These are phyloP conservation scores for Suillus fuscotomentosus DNA, from an alignment of 768 basidiomycete species.

Conservation along the genomic window DNA sequence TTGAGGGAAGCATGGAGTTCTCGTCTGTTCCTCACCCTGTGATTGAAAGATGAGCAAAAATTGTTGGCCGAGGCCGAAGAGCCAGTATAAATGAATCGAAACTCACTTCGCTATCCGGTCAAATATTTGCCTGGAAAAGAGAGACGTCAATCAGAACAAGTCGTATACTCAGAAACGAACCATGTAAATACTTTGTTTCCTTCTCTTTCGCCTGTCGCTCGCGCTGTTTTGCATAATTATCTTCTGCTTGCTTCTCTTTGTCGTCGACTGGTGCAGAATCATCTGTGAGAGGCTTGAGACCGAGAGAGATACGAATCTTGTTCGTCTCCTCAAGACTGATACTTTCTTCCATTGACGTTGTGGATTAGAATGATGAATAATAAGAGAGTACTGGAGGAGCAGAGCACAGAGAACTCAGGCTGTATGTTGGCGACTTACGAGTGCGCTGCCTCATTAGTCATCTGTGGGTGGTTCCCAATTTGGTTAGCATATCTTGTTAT, in stretches of 20 bases:
- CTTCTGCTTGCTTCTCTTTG: slow-evolving; percentile 81
- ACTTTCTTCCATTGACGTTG: slow-evolving; percentile 78
- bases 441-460: not conserved
- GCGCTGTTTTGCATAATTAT: slow-evolving; percentile 76
- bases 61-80: not conserved
- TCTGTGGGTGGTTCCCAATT: not conserved
- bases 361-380: slow-evolving; percentile 11
- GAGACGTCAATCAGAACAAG: slow-evolving; percentile 22
- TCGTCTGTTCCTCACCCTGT: slow-evolving; percentile 88
- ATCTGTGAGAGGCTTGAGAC: slow-evolving; percentile 90
- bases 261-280: slow-evolving; percentile 68
- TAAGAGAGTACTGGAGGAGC: not conserved
- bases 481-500: not conserved
- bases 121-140: slow-evolving; percentile 54
- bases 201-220: slow-evolving; percentile 69
- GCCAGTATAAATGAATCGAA: slow-evolving; percentile 14
- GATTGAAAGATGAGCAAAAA: slow-evolving; percentile 43
- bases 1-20: slow-evolving; percentile 92
- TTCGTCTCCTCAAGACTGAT: slow-evolving; percentile 94
- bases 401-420: not conserved
- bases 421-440: not conserved
- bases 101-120: slow-evolving; percentile 90
- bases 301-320: slow-evolving; percentile 91
- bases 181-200: slow-evolving; percentile 67
- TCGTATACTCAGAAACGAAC: slow-evolving; percentile 16